Conservation (phyloP, 441 rosid species). For the Pelargonium myrrhifolium region DNA sequence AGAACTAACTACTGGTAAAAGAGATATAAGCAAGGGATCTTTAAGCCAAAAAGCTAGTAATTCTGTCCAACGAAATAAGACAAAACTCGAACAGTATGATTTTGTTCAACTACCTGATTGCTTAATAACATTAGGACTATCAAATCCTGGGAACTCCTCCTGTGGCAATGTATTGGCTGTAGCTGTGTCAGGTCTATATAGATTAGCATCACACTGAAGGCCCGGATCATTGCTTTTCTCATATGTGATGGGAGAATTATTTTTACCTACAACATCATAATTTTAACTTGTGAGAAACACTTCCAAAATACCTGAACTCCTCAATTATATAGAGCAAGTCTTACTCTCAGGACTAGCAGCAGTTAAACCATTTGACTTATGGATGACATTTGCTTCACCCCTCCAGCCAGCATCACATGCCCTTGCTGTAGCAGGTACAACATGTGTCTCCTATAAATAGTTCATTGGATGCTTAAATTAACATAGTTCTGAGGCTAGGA, state of each 20-base stretch:
- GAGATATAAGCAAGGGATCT: conserved; percentile 10
- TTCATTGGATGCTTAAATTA: conserved; percentile 18
- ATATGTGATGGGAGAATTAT: conserved; percentile 31
- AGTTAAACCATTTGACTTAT: conserved; percentile 36
- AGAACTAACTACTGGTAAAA: background rate
- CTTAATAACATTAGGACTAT: conserved; percentile 49
- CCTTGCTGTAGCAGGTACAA: conserved; percentile 33
- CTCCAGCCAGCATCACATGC: conserved; percentile 43
- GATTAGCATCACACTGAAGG: conserved; percentile 29
- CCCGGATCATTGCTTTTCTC: conserved; percentile 32
- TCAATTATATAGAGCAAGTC: conserved; percentile 9
- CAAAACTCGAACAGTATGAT: conserved; percentile 11
- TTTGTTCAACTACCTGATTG: conserved; percentile 46
- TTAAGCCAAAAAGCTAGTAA: background rate
- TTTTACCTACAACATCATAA: conserved; percentile 40
- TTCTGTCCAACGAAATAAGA: conserved; percentile 14
- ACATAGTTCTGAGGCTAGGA: conserved; percentile 6
- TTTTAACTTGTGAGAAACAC: conserved; percentile 16
- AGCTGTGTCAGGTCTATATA: conserved; percentile 30
- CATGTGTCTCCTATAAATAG: conserved; percentile 43
- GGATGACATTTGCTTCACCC: conserved; percentile 40
- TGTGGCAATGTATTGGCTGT: conserved; percentile 37
- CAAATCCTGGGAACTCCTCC: conserved; percentile 74
- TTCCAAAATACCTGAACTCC: conserved; percentile 10
- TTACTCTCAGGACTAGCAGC: conserved; percentile 31